These are phyloP conservation scores for Hypoxylon intermedium DNA, from an alignment of 495 filamentous ascomycete species.

Conservation along the genomic window DNA sequence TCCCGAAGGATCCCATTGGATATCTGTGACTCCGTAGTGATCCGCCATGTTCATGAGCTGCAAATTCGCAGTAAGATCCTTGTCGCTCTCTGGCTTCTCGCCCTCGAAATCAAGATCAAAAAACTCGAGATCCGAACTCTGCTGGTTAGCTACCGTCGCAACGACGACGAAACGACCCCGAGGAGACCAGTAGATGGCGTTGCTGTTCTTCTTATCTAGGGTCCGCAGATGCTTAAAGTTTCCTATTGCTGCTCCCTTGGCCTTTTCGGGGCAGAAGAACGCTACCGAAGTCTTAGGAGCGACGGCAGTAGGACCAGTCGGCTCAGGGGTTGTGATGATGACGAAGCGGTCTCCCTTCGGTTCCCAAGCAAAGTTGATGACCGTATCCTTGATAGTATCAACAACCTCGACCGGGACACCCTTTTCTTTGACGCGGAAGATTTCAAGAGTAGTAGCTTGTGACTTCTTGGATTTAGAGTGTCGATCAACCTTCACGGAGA, in stretches of 20 bases:
- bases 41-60: conserved; percentile 90
- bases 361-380: conserved; percentile 99
- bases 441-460: conserved; percentile 93
- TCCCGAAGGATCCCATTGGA: conserved; percentile 97
- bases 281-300: conserved; percentile 93
- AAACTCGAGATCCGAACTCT: conserved; percentile 95
- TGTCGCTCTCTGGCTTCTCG: conserved; percentile 88
- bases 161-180: conserved; percentile 93
- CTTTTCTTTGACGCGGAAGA: conserved; percentile 96
- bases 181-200: conserved; percentile 99
- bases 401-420: conserved; percentile 98
- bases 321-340: conserved; percentile 92
- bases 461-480: conserved; percentile 99
- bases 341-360: conserved; percentile 97
- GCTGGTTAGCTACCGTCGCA: conserved; percentile 87
- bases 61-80: conserved; percentile 92
- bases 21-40: conserved; percentile 96
- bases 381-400: conserved; percentile 94
- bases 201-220: conserved; percentile 97
- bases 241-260: conserved; percentile 75
- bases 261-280: conserved; percentile 95
- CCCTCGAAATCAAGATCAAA: conserved; percentile 98
- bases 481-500: conserved; percentile 98
- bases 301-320: conserved; percentile 73
- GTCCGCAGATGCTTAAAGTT: conserved; percentile 96